phyloP scores from a whole-genome alignment of 306 rosid genomes.

The Vigna nakashimae region DNA sequence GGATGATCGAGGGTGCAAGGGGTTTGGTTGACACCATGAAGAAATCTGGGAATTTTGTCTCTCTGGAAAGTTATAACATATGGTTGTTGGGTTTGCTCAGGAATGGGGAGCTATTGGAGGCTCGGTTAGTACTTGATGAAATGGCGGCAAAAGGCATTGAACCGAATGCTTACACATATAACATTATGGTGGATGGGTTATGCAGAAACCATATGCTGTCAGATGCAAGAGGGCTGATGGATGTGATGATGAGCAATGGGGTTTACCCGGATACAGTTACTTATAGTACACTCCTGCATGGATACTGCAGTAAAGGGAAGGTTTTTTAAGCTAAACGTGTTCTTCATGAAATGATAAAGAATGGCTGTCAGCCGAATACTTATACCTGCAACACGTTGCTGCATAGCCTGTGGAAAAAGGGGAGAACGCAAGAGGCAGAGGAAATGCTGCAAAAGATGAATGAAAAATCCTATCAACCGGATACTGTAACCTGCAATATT shows the following conservation, averaged over 20 bases:
- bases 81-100: conserved; percentile 80
- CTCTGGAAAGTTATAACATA: conserved; percentile 71
- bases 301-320: conserved; percentile 79
- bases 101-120: conserved; percentile 71
- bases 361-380: conserved; percentile 74
- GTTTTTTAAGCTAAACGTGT: conserved; percentile 72
- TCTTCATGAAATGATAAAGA: conserved; percentile 76
- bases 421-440: conserved; percentile 81
- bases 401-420: conserved; percentile 92
- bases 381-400: conserved; percentile 85
- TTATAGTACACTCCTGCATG: conserved; percentile 77
- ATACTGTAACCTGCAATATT: conserved; percentile 85
- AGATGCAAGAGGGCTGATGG: conserved; percentile 74
- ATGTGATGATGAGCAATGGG: conserved; percentile 65
- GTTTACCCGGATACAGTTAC: conserved; percentile 72
- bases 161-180: conserved; percentile 73
- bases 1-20: conserved; percentile 81
- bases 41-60: conserved; percentile 45
- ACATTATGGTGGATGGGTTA: conserved; percentile 78
- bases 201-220: conserved; percentile 72
- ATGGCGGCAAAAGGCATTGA: conserved; percentile 68
- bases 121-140: conserved; percentile 66
- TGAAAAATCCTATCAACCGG: conserved; percentile 70
- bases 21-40: conserved; percentile 73
- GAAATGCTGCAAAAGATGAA: conserved; percentile 79